Percentiles rank a stretch among this genome's conserved stretches.
Conservation (phyloP, 2,329 filamentous ascomycete genomes). For the Fusarium poae region DNA sequence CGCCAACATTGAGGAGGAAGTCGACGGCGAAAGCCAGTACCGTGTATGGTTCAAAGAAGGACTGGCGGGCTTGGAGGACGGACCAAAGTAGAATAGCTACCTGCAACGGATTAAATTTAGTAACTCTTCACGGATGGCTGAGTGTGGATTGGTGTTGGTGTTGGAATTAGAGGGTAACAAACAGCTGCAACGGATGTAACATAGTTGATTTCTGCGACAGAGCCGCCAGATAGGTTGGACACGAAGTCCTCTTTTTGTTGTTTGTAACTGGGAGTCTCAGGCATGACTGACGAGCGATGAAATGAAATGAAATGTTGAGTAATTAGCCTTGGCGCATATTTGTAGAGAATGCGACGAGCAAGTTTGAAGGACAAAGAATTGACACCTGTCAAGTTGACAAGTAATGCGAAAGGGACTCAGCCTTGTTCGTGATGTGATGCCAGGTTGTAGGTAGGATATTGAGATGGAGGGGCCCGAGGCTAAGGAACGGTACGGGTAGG, state of each 20-base stretch:
- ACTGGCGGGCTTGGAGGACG: constrained; percentile 83
- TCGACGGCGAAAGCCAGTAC: constrained; percentile 78
- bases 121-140: constrained; percentile 4
- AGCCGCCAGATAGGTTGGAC: constrained; percentile 87
- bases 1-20: constrained; percentile 87
- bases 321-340: constrained; percentile 31
- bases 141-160: neutral
- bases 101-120: constrained; percentile 60
- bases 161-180: constrained; percentile 45
- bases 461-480: constrained; percentile 20
- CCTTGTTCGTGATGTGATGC: constrained; percentile 42
- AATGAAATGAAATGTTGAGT: constrained; percentile 2
- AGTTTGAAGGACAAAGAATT: constrained; percentile 22
- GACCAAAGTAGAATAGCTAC: constrained; percentile 89
- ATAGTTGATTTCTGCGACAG: constrained; percentile 85
- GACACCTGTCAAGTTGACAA: constrained; percentile 44
- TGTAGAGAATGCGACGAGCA: constrained; percentile 1
- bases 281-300: constrained; percentile 49
- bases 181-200: constrained; percentile 90
- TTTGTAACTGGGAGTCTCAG: constrained; percentile 76
- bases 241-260: constrained; percentile 95
- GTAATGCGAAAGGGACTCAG: constrained; percentile 37
- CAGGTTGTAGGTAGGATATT: constrained; percentile 20
- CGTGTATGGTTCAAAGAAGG: constrained; percentile 84
- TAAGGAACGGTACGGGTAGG: constrained; percentile 1